Percentiles rank a stretch among this genome's conserved stretches.
phyloP scores from a whole-genome alignment of 192 early-diverging fungal genomes.

The Rhizophagus sp. region DNA sequence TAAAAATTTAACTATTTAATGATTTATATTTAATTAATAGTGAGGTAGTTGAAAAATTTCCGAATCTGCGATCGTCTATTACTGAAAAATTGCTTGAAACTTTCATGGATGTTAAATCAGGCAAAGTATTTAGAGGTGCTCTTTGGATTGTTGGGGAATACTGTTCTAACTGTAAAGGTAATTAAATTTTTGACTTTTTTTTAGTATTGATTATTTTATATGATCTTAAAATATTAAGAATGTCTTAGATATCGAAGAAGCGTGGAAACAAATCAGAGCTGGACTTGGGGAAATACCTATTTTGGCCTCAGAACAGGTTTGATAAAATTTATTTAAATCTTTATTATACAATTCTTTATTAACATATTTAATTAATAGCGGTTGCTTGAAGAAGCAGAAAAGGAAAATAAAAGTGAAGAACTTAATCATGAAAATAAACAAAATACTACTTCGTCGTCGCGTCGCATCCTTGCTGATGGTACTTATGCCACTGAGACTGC shows the following conservation, averaged over 20 bases:
- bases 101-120: constrained; percentile 88
- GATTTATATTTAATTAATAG: constrained; percentile 30
- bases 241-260: constrained; percentile 70
- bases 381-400: constrained; percentile 68
- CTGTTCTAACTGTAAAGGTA: constrained; percentile 59
- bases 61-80: constrained; percentile 81
- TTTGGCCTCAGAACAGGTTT: constrained; percentile 83
- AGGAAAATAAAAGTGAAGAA: constrained; percentile 51
- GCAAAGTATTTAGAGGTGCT: constrained; percentile 92
- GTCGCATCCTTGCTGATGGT: constrained; percentile 91
- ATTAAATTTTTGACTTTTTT: background rate
- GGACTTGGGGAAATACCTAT: constrained; percentile 93
- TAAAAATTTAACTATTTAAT: constrained; percentile 7
- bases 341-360: background rate
- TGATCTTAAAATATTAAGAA: background rate
- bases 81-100: constrained; percentile 76
- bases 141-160: constrained; percentile 99
- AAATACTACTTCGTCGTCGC: constrained; percentile 49
- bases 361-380: constrained; percentile 35
- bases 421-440: constrained; percentile 35
- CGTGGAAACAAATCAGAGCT: constrained; percentile 79
- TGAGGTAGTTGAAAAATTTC: constrained; percentile 98
- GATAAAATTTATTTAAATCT: background rate
- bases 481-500: constrained; percentile 98
- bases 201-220: background rate